phyloP scores from a whole-genome alignment of 805 yeast genomes.

The Teunomyces lycoperdinae region DNA sequence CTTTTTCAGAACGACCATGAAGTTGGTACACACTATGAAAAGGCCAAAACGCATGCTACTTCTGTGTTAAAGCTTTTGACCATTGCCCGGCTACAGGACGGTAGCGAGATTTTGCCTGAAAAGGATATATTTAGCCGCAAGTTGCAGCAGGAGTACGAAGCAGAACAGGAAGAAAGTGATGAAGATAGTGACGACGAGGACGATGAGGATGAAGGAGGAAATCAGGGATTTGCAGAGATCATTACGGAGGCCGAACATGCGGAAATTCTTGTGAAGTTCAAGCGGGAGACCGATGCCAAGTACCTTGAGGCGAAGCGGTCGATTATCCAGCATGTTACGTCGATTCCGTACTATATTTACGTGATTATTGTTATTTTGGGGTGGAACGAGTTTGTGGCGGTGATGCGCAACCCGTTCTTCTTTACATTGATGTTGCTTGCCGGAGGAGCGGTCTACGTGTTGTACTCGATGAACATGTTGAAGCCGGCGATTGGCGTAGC shows the following conservation, averaged over 20 bases:
- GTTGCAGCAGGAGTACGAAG: constrained; percentile 19
- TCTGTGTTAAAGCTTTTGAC: constrained; percentile 58
- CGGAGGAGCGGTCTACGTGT: constrained; percentile 61
- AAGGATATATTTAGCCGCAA: constrained; percentile 38
- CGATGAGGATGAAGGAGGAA: constrained; percentile 25
- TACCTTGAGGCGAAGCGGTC: constrained; percentile 89
- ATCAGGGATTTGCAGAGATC: constrained; percentile 11
- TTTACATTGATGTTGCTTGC: constrained; percentile 58
- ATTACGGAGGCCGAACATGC: constrained; percentile 14
- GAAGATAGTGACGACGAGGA: constrained; percentile 26
- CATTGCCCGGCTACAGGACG: constrained; percentile 39
- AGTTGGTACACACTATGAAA: constrained; percentile 61
- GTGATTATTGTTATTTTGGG: constrained; percentile 72
- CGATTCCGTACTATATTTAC: constrained; percentile 83
- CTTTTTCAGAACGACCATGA: constrained; percentile 75
- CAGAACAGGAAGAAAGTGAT: constrained; percentile 19
- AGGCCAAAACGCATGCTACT: constrained; percentile 59
- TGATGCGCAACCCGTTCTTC: constrained; percentile 81
- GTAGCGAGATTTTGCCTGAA: constrained; percentile 59
- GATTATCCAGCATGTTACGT: constrained; percentile 68
- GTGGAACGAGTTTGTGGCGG: constrained; percentile 93
- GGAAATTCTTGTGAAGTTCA: constrained; percentile 57
- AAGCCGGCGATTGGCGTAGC: constrained; percentile 68
- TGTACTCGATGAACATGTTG: constrained; percentile 69
- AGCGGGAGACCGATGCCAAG: constrained; percentile 72